Evolutionary conservation across 371 early-diverging fungal genomes (phyloP), one percentile per base, ranked within the genome.

Genomic region (Apophysomyces ossiformis): DNA sequence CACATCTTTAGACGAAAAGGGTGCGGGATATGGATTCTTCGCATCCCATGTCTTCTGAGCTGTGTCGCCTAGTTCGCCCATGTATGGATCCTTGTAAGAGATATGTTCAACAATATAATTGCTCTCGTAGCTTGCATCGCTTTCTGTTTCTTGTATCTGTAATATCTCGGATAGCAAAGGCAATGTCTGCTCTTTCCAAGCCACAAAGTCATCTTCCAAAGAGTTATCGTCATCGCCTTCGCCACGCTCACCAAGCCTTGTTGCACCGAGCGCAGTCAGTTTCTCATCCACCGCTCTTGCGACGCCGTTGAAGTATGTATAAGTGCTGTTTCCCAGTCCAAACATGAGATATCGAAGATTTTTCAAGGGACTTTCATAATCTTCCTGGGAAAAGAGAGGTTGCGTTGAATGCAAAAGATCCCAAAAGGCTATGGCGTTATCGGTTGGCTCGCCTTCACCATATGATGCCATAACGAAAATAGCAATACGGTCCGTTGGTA

Each of bases 311-410:
- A 89, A 96, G 71, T 92, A 89, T 76, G 95, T 95, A 76, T 97
- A 97, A 12, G 98, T 95, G 67, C 85, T 92, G 88, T 96, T 97
- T 58, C 98, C 98, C 39, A 97, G 88, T 16, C 93, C 97, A 87
- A 97, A 97, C 50, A 93, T 71, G 32, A 93, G 82, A 75, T 89
- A 96, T 58, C 78, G 74, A 45, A 96, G 69, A 61, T 83, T 84
- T 11, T 68, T 63, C 36, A 94, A 81, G 7, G 91, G 89, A 65
- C 81, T 74, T 11, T 85, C 87, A 43, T 63, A 50, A 26, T 73
- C 82, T 26, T 81, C 86, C 60, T 77, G 43, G 8, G 85, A 84
- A 66, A 90, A 91, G 61, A 89, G 89, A 44, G 89, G 87, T 16
- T 83, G 82, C 12, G 88, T 85, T 2, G 36, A 18, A 7, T 82